Evolutionary conservation across 179 eudicot genomes (phyloP).

Genomic region (Patellifolia procumbens): DNA sequence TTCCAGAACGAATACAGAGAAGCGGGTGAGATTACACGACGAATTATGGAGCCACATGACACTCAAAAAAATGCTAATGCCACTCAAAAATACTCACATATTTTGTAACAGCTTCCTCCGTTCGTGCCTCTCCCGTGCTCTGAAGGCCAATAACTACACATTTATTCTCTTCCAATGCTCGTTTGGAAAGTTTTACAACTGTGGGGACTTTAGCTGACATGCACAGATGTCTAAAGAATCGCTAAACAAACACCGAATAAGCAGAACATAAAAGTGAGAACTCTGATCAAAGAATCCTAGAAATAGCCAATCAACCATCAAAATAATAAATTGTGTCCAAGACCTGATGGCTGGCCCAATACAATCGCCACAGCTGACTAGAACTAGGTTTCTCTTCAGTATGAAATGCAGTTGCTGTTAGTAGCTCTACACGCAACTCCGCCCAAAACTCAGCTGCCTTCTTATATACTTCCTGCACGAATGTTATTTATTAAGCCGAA

Average conservation of each 20-base stretch:
- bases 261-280: conserved; percentile 7
- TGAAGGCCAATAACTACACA: conserved; percentile 96
- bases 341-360: conserved; percentile 99
- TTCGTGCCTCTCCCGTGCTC: conserved; percentile 99
- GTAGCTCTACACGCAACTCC: conserved; percentile 86
- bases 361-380: conserved; percentile 92
- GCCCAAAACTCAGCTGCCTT: conserved; percentile 99
- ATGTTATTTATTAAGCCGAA: conserved; percentile 1
- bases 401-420: conserved; percentile 66
- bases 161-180: conserved; percentile 72
- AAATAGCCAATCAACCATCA: conserved; percentile 12
- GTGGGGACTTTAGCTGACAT: conserved; percentile 99
- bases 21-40: neutral
- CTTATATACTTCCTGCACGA: conserved; percentile 72
- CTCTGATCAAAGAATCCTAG: neutral
- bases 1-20: conserved; percentile 3
- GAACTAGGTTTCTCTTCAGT: conserved; percentile 70
- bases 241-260: conserved; percentile 48
- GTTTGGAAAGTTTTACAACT: conserved; percentile 71
- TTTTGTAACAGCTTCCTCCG: conserved; percentile 96
- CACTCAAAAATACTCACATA: conserved; percentile 52
- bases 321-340: conserved; percentile 2
- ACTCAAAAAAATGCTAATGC: conserved; percentile 8
- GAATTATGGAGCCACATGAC: neutral
- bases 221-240: conserved; percentile 96